These are phyloP conservation scores for Symbiodinium natans DNA, from an alignment of 73 alveolate species.

Conservation along the genomic window DNA sequence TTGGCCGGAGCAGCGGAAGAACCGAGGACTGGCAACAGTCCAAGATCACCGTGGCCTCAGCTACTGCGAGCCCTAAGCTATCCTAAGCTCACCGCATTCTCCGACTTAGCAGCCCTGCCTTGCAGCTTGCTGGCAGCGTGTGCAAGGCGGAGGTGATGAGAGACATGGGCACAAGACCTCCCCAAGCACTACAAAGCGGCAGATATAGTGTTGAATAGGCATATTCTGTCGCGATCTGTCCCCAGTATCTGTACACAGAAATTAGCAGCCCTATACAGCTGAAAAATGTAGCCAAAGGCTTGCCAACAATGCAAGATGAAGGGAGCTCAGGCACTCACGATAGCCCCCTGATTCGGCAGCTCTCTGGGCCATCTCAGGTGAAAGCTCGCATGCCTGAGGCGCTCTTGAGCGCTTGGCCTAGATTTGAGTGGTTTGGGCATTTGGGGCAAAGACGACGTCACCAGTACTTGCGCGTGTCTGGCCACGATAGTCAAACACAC, in stretches of 20 bases:
- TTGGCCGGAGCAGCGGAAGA: slow-evolving; percentile 59
- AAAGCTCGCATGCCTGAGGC: not conserved
- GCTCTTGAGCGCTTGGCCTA: no score
- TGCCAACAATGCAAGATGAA: not conserved
- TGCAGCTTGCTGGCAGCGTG: slow-evolving; percentile 60
- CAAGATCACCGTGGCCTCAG: slow-evolving; percentile 46
- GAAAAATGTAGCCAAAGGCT: not conserved
- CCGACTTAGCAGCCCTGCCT: not conserved
- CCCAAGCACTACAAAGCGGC: not conserved
- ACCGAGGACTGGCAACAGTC: slow-evolving; percentile 81
- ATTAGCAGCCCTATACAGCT: no score
- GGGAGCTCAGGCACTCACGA: slow-evolving; percentile 1
- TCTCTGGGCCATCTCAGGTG: slow-evolving; percentile 27
- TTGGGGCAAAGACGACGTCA: no score
- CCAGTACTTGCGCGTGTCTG: no score
- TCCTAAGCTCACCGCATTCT: no score
- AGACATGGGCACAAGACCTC: slow-evolving; percentile 82
- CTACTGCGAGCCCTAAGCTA: no score
- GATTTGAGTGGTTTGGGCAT: no score
- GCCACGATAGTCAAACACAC: no score
- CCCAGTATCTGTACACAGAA: no score
- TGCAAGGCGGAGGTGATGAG: slow-evolving; percentile 79
- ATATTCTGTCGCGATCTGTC: not conserved
- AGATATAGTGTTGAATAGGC: not conserved
- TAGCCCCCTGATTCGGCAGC: slow-evolving; percentile 69